Evolutionary conservation across 2,329 filamentous ascomycete genomes (phyloP).

Genomic region (Scopulariopsis brevicaulis): DNA sequence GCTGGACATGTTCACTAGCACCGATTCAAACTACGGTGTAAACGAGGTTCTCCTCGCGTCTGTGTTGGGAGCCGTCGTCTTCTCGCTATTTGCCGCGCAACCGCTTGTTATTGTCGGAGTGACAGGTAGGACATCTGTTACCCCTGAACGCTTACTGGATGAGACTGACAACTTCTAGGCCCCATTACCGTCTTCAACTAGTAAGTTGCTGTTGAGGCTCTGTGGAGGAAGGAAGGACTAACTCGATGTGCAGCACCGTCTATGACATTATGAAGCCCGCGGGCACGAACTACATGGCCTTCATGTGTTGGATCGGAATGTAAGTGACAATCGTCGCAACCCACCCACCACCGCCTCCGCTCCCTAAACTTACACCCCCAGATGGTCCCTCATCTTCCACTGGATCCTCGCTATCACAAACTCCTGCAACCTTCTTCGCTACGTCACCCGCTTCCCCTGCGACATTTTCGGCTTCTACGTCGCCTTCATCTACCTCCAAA

Average conservation of each 20-base stretch:
- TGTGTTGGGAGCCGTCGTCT: constrained; percentile 72
- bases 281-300: constrained; percentile 72
- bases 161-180: constrained; percentile 26
- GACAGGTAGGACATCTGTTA: constrained; percentile 41
- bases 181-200: constrained; percentile 93
- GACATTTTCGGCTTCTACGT: constrained; percentile 94
- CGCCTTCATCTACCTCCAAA: constrained; percentile 83
- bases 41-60: constrained; percentile 86
- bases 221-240: background rate
- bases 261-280: constrained; percentile 76
- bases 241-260: constrained; percentile 46
- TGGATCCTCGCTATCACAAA: constrained; percentile 77
- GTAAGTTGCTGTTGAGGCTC: constrained; percentile 23
- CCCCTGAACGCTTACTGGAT: background rate
- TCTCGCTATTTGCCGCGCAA: constrained; percentile 68
- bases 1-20: constrained; percentile 88
- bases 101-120: constrained; percentile 86
- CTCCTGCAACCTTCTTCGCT: constrained; percentile 77
- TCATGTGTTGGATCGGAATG: constrained; percentile 88
- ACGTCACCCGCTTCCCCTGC: constrained; percentile 84
- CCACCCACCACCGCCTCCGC: background rate
- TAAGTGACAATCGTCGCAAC: too few relatives aligned
- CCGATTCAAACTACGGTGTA: constrained; percentile 72
- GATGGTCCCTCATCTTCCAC: constrained; percentile 76
- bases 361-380: constrained; percentile 15